Base-by-base conservation (phyloP, 345 rosid species). In the Citrus trifoliata region DNA sequence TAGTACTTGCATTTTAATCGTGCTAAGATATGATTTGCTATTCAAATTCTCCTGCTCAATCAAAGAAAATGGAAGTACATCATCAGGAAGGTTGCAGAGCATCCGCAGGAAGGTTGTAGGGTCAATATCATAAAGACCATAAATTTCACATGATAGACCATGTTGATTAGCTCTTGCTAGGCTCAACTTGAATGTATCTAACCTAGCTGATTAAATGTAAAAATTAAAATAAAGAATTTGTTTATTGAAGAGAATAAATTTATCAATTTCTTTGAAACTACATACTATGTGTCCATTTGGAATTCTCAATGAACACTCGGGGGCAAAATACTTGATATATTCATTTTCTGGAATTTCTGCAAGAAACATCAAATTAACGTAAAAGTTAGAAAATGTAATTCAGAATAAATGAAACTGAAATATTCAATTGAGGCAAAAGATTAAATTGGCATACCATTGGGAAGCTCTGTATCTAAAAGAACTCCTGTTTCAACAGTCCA, bases 401-500 rank as follows among this genome's bases (percentile, higher is more conserved):
- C 22, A 64, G 14, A 24, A 32, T 65, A 30, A 22, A 63, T 30
- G 27, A 62, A 18, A 61, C 46, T 33, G 21, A 62, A 25, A 10
- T 10, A 32, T 30, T 64, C 22, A 12, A 35, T 59, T 24, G 37
- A 73, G 28, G 7, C 4, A 12, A 74, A 18, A 24, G n/a, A 9
- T 5, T 21, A 24, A 35, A 24, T 35, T 2, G 13, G 4, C 83
- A 58, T 87, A 94, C 98, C 95, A 80, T 94, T 92, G 56, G 98
- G 93, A 81, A 96, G 94, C 80, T 94, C 98, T 22, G 98, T 86
- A 78, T 94, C 99, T 75, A 96, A 82, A 64, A 96, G 94, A 75
- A 90, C 94, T 75, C 97, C 97, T 5, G 99, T 96, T 83, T 96
- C 99, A 78, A 96, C 90, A 6, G 98, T 89, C 98, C 99, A 96